A percentile compares a stretch with the other conserved stretches of the same genome.
These are phyloP conservation scores for Pleurotus giganteus DNA, from an alignment of 768 basidiomycete species.

Conservation along the genomic window DNA sequence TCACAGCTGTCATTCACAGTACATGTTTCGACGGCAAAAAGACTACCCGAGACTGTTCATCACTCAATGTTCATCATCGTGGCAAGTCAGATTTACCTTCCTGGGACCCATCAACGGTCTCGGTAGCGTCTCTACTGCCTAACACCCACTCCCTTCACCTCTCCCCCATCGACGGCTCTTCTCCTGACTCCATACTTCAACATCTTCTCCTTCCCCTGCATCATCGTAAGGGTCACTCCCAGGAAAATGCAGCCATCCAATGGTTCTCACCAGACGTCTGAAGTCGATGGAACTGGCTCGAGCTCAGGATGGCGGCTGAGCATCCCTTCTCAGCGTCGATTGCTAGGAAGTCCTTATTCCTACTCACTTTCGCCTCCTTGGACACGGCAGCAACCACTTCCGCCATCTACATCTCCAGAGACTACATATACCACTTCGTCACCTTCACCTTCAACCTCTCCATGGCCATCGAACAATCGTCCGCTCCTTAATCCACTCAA, in stretches of 20 bases:
- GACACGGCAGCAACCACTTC: neutral
- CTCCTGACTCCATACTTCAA: neutral
- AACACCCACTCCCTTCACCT: neutral
- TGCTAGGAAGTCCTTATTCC: neutral
- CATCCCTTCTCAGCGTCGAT: neutral
- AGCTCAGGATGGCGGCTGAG: neutral
- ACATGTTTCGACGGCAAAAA: neutral
- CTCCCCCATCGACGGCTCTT: neutral
- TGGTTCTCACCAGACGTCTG: neutral
- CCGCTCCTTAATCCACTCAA: conserved; percentile 5
- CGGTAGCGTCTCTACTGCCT: no score
- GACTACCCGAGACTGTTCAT: neutral
- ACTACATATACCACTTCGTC: neutral
- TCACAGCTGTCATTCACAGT: neutral
- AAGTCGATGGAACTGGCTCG: neutral
- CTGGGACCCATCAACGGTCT: no score
- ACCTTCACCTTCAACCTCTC: neutral
- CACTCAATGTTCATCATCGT: neutral
- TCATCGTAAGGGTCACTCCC: no score
- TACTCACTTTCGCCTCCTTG: neutral
- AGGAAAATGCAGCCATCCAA: no score
- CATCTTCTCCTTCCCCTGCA: neutral
- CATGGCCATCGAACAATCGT: neutral
- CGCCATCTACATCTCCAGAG: neutral
- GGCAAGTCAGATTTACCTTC: no score